Conservation (phyloP, 2,329 filamentous ascomycete genomes). For the Ascochyta viciae-villosae region DNA sequence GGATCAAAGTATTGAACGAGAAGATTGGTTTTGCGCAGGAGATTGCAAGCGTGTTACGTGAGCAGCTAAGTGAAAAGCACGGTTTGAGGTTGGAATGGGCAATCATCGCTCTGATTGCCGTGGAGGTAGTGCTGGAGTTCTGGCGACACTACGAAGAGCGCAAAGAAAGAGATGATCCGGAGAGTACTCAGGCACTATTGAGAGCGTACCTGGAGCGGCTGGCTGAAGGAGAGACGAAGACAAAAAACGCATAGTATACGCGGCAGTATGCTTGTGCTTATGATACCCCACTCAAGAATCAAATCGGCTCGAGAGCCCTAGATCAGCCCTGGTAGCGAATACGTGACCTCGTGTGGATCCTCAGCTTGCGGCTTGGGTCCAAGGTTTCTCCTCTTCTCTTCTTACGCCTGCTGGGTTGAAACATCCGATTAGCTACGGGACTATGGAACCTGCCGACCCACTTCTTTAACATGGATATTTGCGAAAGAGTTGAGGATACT, state of each 20-base stretch:
- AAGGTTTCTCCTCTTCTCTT: no score
- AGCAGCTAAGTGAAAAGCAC: conserved; percentile 89
- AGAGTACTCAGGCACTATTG: conserved; percentile 51
- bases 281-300: conserved; percentile 34
- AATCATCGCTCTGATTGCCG: conserved; percentile 90
- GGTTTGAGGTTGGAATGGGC: conserved; percentile 90
- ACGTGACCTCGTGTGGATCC: neutral
- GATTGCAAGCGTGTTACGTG: conserved; percentile 86
- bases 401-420: no score
- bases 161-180: conserved; percentile 52
- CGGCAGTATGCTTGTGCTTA: conserved; percentile 3
- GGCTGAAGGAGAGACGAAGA: neutral
- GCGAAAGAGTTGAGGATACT: no score
- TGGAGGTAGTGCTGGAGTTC: conserved; percentile 90
- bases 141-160: conserved; percentile 73
- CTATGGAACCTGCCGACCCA: no score
- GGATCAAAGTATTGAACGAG: conserved; percentile 91
- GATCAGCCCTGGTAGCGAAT: neutral
- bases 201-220: conserved; percentile 43
- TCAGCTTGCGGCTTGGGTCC: no score
- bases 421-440: no score
- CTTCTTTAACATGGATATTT: no score
- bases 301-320: neutral
- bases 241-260: neutral
- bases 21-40: conserved; percentile 98